Conservation (phyloP, 2,329 filamentous ascomycete genomes). For the Ustilaginoidea virens region DNA sequence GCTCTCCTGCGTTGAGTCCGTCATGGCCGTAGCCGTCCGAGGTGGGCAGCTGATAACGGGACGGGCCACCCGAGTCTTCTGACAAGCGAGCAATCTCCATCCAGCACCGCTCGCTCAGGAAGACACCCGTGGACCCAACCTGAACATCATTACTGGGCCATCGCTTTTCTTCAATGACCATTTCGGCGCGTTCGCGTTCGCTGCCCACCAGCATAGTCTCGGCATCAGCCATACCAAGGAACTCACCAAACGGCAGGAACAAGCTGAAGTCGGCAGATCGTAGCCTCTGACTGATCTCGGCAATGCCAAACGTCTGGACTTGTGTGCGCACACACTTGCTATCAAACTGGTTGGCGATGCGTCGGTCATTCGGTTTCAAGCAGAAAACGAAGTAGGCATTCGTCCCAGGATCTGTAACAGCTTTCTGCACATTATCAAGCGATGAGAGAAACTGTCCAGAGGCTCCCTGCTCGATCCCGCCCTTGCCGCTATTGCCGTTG, state of each 20-base stretch:
- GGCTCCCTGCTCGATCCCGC: slow-evolving; percentile 57
- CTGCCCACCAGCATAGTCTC: slow-evolving; percentile 80
- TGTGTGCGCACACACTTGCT: slow-evolving; percentile 95
- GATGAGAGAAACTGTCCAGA: slow-evolving; percentile 84
- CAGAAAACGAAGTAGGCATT: slow-evolving; percentile 97
- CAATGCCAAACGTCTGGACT: slow-evolving; percentile 88
- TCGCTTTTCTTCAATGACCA: slow-evolving; percentile 78
- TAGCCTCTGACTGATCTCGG: slow-evolving; percentile 87
- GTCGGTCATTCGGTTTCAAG: slow-evolving; percentile 88
- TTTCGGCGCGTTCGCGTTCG: slow-evolving; percentile 80
- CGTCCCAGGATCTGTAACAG: slow-evolving; percentile 63
- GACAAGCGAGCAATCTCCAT: slow-evolving; percentile 68
- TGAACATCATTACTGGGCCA: slow-evolving; percentile 89
- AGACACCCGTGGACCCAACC: slow-evolving; percentile 83
- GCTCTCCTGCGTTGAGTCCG: slow-evolving; percentile 39
- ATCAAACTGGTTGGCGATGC: slow-evolving; percentile 97
- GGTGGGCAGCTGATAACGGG: slow-evolving; percentile 23
- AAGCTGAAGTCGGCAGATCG: slow-evolving; percentile 89
- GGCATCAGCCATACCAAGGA: slow-evolving; percentile 73
- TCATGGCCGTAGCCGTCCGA: slow-evolving; percentile 52
- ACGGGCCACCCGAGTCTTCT: slow-evolving; percentile 41
- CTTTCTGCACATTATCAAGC: slow-evolving; percentile 80
- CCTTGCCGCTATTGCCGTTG: slow-evolving; percentile 19
- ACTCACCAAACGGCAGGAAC: slow-evolving; percentile 91
- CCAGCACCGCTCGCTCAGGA: slow-evolving; percentile 93